Conservation (phyloP, 768 basidiomycete genomes). For the Mrakia hoshinonis region DNA sequence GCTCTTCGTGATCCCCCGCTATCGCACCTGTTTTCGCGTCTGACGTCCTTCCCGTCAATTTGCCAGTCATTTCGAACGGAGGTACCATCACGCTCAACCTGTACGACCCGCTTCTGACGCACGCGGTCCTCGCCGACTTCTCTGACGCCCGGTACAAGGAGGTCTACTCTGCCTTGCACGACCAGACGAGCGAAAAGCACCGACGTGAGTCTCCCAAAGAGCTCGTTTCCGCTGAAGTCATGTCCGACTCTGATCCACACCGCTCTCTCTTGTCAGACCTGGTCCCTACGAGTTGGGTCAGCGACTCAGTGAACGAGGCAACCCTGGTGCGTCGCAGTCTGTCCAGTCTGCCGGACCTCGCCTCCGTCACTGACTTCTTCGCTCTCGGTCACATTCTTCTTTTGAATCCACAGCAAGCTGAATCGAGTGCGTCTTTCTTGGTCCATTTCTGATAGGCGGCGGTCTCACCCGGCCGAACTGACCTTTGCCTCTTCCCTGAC, state of each 20-base stretch:
- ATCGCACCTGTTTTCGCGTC: neutral
- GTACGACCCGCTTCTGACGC: constrained; percentile 70
- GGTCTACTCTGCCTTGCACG: neutral
- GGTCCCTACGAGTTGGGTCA: neutral
- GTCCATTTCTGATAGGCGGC: no score
- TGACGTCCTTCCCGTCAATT: neutral
- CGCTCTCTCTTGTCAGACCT: neutral
- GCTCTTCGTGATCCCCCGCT: neutral
- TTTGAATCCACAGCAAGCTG: neutral
- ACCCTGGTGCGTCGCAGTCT: neutral
- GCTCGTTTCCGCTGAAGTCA: neutral
- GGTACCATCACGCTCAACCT: constrained; percentile 59
- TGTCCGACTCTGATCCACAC: no score
- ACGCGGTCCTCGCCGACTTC: constrained; percentile 49
- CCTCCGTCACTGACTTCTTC: neutral
- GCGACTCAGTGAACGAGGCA: neutral
- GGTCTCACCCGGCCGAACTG: no score
- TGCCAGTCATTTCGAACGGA: constrained; percentile 53
- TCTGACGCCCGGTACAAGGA: neutral
- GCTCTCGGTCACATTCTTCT: neutral
- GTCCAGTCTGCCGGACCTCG: neutral
- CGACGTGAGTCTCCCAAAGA: neutral
- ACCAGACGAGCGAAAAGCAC: neutral
- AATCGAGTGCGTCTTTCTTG: neutral
- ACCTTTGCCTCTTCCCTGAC: neutral